Evolutionary conservation across 2,329 filamentous ascomycete species (phyloP), one percentile per base, ranked within the genome.

Genomic region (Emericellopsis atlantica): DNA sequence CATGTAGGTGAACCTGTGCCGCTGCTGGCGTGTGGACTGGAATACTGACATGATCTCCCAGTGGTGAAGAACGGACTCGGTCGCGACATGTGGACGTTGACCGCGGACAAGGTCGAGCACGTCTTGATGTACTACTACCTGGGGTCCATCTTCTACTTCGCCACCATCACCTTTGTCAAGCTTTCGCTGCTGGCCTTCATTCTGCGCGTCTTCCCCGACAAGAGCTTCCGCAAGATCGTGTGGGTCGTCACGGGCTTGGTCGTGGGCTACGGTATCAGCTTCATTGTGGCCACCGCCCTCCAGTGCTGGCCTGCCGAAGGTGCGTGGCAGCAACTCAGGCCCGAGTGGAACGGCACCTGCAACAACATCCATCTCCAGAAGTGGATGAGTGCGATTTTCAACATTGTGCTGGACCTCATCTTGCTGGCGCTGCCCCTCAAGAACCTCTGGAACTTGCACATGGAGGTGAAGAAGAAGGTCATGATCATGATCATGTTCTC

Each of bases 171-270:
- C 2, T 52, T 71, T 22, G 58, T 70, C 11, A 74, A 76, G 46
- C 51, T 72, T 4, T 64, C 71, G 0, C 57, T 78, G 18, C 54
- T 77, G 1, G 60, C 70, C 48, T 74, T 77, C 52, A 76, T 74
- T 47, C 56, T 72, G 4, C 65, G 69, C 40, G 69, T 77, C 41
- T 78, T 78, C 45, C 69, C 69, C 0, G 50, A 54, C 0, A 44
- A 40, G 0, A 42, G 37, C 4, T 60, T 73, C 11, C 60, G 61
- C 10, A 54, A 53, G 6, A 35, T 67, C 11, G 55, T 73, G 6
- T 64, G 59, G 54, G 58, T 44, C 14, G 67, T 66, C 0, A 47
- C 70, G 31, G 48, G 48, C 4, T 56, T 69, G 40, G 61, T 60
- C 36, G 32, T 52, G 5, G 10, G 62, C 1, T 67, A 60, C 39